Evolutionary conservation across 148 eudicot species (phyloP), one percentile per base, ranked within the genome.

Genomic region (Camellia granthamiana): DNA sequence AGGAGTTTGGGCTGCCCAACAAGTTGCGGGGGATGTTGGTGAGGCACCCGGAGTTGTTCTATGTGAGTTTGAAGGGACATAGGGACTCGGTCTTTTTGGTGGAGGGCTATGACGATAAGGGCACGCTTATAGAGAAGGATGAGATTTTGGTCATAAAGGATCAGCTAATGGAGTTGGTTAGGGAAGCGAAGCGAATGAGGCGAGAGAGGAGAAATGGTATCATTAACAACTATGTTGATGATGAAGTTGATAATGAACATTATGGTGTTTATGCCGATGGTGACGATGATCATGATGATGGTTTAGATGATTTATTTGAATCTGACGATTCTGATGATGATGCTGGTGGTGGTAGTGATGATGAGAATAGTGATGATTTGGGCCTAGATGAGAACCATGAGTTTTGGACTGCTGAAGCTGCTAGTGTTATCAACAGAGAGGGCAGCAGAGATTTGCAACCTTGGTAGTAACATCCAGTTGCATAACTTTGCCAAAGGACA

Each of bases 31-130:
- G 86, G 59, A 88, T 92, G 97, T 79, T 96, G 63, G 84, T 92
- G 80, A 83, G 99, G 81, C 99, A 93, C 77, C 99, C 98, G 11
- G 99, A 96, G 77, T 80, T 95, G 88, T 95, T 95, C 74, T 93
- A 95, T 78, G 89, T 95, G 75, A 93, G 99, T 76, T 79, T 91
- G 63, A 93, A 91, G 83, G 99, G 98, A 13, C 91, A 85, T 72
- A 91, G 98, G 55, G 93, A 95, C 82, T 89, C 95, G 7, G 94
- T 90, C 2, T 92, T 95, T 88, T 86, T 93, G 86, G 98, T 93
- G 61, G 99, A 95, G 81, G 93, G 91, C 14, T 95, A 93, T 73
- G 85, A 90, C 82, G 94, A 89, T 41, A 85, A 86, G 60, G 98
- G 98, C 56, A 77, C 42, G 44, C 92, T 93, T 42, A 51, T 86